Evolutionary conservation across 371 early-diverging fungal genomes (phyloP).

Genomic region (Syncephalastrum contaminatum): DNA sequence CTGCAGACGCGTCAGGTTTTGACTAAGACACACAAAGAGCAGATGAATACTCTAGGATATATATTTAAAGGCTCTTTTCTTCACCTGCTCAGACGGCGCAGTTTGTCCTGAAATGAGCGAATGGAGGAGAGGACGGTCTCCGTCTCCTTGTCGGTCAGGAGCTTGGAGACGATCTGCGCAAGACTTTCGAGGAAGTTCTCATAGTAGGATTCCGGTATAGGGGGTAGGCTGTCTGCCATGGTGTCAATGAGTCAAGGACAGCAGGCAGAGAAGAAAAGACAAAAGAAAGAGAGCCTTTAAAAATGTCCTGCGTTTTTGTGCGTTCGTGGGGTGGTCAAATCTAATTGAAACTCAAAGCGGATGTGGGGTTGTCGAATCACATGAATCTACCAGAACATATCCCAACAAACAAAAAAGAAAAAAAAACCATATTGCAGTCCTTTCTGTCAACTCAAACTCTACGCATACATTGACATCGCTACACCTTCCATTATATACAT

Average conservation of each 20-base stretch:
- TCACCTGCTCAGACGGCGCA: constrained; percentile 68
- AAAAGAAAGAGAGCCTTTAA: too few species aligned
- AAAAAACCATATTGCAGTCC: too few species aligned
- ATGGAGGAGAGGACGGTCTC: constrained; percentile 70
- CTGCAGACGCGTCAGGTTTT: constrained; percentile 58
- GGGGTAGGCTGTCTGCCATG: constrained; percentile 13
- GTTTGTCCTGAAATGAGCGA: constrained; percentile 66
- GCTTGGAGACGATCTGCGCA: constrained; percentile 72
- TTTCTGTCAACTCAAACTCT: too few species aligned
- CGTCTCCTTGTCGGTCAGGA: constrained; percentile 81
- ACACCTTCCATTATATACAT: too few species aligned
- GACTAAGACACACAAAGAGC: constrained; percentile 28
- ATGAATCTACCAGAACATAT: too few species aligned
- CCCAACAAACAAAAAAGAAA: too few species aligned
- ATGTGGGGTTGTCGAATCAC: too few species aligned
- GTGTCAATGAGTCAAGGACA: not conserved
- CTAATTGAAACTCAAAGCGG: too few species aligned
- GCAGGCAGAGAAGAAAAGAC: too few species aligned
- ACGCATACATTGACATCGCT: too few species aligned
- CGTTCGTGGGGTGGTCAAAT: too few species aligned
- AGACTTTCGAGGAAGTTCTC: constrained; percentile 80
- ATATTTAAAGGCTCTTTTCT: constrained; percentile 11
- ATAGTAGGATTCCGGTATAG: constrained; percentile 44
- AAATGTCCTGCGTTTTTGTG: too few species aligned
- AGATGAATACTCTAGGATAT: not conserved